Evolutionary conservation across 2,329 filamentous ascomycete species (phyloP).

Genomic region (Pseudonectria buxi): DNA sequence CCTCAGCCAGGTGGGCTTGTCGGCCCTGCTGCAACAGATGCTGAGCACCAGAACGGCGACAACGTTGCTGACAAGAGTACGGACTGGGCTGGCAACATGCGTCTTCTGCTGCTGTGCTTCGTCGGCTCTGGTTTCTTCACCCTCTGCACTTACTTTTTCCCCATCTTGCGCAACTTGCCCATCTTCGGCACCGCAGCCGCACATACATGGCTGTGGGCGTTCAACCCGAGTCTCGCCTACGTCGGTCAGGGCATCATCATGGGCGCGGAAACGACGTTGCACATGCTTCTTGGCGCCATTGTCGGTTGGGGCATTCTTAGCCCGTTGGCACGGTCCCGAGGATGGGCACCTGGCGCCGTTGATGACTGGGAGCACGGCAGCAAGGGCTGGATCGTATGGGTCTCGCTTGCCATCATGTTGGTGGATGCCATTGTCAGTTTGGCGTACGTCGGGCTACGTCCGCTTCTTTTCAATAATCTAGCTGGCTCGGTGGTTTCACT

Average conservation of each 20-base stretch:
- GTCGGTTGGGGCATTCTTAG: conserved; percentile 89
- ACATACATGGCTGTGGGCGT: conserved; percentile 81
- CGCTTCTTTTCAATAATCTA: conserved; percentile 33
- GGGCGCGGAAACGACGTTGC: conserved; percentile 88
- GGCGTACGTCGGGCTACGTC: conserved; percentile 65
- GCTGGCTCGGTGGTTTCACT: conserved; percentile 1
- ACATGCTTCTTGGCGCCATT: conserved; percentile 88
- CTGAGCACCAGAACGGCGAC: conserved; percentile 27
- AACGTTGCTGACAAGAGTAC: conserved; percentile 23
- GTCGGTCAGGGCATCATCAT: conserved; percentile 98
- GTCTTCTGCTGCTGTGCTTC: conserved; percentile 51
- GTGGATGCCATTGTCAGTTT: conserved; percentile 87
- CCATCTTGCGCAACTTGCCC: conserved; percentile 76
- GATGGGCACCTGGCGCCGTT: conserved; percentile 85
- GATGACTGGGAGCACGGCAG: conserved; percentile 86
- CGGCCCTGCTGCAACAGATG: conserved; percentile 16
- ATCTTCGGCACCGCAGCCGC: conserved; percentile 73
- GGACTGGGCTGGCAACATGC: conserved; percentile 43
- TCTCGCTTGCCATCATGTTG: conserved; percentile 93
- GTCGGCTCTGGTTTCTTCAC: conserved; percentile 61
- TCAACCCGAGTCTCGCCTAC: conserved; percentile 96
- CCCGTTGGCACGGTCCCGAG: conserved; percentile 74
- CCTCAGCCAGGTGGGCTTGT: conserved; percentile 14
- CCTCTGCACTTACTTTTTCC: conserved; percentile 82
- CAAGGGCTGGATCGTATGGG: conserved; percentile 98